Evolutionary conservation across 2,329 filamentous ascomycete genomes (phyloP).

Genomic region (Ophiobolus disseminans): DNA sequence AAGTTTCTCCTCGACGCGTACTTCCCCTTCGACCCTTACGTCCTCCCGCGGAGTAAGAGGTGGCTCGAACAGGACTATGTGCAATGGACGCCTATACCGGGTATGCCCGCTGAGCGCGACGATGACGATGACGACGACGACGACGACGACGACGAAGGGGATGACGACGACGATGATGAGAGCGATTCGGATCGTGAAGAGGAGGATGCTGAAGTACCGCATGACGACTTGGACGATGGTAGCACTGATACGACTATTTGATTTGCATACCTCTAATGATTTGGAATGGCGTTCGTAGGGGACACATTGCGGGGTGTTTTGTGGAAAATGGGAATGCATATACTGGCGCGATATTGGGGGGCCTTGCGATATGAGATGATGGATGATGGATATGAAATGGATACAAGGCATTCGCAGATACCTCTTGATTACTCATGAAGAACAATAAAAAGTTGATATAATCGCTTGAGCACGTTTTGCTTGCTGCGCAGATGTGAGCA

Average conservation of each 20-base stretch:
- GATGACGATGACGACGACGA: conserved; percentile 55
- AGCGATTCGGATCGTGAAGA: conserved; percentile 21
- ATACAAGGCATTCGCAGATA: too few species aligned
- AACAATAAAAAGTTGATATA: too few species aligned
- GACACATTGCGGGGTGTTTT: neutral
- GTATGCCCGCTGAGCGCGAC: conserved; percentile 53
- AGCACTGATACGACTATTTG: conserved; percentile 10
- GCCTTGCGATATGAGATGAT: too few species aligned
- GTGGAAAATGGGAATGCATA: too few species aligned
- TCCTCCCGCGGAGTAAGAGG: conserved; percentile 81
- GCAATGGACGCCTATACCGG: conserved; percentile 47
- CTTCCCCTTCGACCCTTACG: conserved; percentile 97
- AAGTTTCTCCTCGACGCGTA: conserved; percentile 89
- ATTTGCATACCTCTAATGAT: neutral
- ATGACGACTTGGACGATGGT: conserved; percentile 1
- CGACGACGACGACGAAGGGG: conserved; percentile 41
- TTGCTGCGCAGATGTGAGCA: too few species aligned
- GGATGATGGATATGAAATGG: too few species aligned
- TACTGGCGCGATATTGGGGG: too few species aligned
- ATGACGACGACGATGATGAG: conserved; percentile 31
- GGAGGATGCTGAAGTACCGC: conserved; percentile 16
- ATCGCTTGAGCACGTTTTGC: too few species aligned
- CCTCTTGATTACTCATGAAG: too few species aligned
- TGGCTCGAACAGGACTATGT: conserved; percentile 74
- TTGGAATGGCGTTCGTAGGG: neutral